A percentile compares a stretch with the other conserved stretches of the same genome.
Evolutionary conservation across 129 eudicot species (phyloP).

Genomic region (Calendula officinalis): DNA sequence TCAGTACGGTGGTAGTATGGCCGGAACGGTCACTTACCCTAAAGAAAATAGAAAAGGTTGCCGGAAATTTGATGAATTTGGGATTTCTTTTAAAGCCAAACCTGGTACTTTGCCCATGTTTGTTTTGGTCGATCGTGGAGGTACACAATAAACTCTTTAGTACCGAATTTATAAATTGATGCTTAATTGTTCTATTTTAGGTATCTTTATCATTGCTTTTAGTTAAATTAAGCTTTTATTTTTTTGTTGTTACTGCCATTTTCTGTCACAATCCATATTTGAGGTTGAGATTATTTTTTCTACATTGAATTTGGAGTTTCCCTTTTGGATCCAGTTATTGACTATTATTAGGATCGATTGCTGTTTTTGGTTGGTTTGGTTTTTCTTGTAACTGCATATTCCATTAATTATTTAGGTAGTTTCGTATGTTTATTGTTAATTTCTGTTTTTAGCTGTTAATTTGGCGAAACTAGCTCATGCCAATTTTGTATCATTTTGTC

Average conservation of each 20-base stretch:
- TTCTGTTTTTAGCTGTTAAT: no score
- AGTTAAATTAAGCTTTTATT: neutral
- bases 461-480: no score
- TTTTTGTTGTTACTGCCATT: no score
- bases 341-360: no score
- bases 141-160: slow-evolving; percentile 17
- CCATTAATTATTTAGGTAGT: no score
- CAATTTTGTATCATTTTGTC: neutral
- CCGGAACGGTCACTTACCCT: slow-evolving; percentile 63
- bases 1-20: slow-evolving; percentile 78
- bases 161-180: neutral
- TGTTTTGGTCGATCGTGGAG: slow-evolving; percentile 81
- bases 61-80: slow-evolving; percentile 44
- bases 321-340: no score
- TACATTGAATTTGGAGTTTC: no score
- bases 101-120: slow-evolving; percentile 69
- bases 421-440: no score
- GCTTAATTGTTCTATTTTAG: neutral
- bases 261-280: no score
- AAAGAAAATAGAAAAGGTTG: slow-evolving; percentile 71
- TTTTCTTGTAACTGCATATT: no score
- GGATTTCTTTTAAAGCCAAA: slow-evolving; percentile 56
- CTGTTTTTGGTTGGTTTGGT: no score
- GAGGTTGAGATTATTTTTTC: no score
- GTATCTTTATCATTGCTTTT: neutral